phyloP scores from a whole-genome alignment of 208 protist species.

The Acanthamoeba quina region DNA sequence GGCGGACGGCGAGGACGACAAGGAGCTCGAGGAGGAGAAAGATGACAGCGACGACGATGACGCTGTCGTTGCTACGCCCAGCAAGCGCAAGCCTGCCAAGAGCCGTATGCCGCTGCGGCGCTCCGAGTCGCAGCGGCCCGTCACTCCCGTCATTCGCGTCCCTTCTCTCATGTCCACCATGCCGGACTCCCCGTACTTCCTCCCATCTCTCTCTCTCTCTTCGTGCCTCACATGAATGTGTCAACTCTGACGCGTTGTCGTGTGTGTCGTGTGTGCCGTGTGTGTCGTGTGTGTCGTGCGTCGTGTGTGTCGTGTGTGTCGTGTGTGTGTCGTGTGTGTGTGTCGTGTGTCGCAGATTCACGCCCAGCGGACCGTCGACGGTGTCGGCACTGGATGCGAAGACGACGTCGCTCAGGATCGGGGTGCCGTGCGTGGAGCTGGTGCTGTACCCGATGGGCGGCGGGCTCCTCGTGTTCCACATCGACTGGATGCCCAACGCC shows the following conservation, averaged over 20 bases:
- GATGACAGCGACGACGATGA: not conserved
- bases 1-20: not conserved
- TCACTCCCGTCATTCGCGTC: not conserved
- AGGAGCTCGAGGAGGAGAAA: not conserved
- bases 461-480: constrained; percentile 49
- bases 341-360: too few relatives aligned
- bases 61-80: not conserved
- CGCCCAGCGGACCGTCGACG: too few relatives aligned
- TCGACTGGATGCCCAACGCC: constrained; percentile 56
- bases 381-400: too few relatives aligned
- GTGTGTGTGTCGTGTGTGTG: too few relatives aligned
- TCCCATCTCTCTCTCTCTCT: not conserved
- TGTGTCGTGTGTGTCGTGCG: too few relatives aligned
- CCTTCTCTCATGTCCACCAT: not conserved
- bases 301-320: too few relatives aligned
- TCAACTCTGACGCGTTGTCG: too few relatives aligned
- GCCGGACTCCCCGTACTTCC: constrained; percentile 6
- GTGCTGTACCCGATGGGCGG: constrained; percentile 43
- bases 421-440: constrained; percentile 46
- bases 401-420: too few relatives aligned
- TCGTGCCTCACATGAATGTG: too few relatives aligned
- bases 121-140: not conserved
- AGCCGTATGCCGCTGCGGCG: not conserved
- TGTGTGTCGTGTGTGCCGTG: too few relatives aligned
- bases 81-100: not conserved